A percentile compares a stretch with the other conserved stretches of the same genome.
These are phyloP conservation scores for Coniochaeta sp. DNA, from an alignment of 2,329 filamentous ascomycete genomes.

Conservation along the genomic window DNA sequence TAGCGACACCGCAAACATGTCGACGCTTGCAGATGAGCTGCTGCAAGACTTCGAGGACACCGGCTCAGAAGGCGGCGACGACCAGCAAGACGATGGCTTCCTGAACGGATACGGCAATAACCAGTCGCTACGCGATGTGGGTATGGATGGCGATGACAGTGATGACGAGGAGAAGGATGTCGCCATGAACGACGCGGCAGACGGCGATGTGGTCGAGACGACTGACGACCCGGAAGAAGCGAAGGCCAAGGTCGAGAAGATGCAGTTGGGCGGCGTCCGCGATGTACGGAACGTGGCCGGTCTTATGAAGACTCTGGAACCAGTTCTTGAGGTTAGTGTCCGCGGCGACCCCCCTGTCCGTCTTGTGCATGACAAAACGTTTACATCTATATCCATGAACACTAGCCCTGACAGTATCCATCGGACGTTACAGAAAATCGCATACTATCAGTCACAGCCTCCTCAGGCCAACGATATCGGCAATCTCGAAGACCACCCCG, in stretches of 20 bases:
- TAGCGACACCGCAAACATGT: slow-evolving; percentile 49
- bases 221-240: slow-evolving; percentile 60
- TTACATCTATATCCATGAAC: slow-evolving; percentile 55
- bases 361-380: slow-evolving; percentile 33
- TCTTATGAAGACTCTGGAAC: slow-evolving; percentile 75
- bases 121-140: slow-evolving; percentile 30
- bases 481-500: slow-evolving; percentile 85
- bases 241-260: slow-evolving; percentile 75
- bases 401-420: slow-evolving; percentile 61
- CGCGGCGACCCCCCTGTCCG: slow-evolving; percentile 12
- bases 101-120: slow-evolving; percentile 31
- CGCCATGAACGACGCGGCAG: slow-evolving; percentile 41
- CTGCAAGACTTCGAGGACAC: slow-evolving; percentile 87
- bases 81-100: slow-evolving; percentile 41
- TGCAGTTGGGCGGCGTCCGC: slow-evolving; percentile 65
- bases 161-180: slow-evolving; percentile 56
- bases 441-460: slow-evolving; percentile 64
- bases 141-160: slow-evolving; percentile 54
- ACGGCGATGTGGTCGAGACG: slow-evolving; percentile 38
- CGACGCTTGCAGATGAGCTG: slow-evolving; percentile 86
- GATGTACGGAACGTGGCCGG: slow-evolving; percentile 75
- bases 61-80: slow-evolving; percentile 66
- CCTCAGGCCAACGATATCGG: slow-evolving; percentile 61
- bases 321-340: slow-evolving; percentile 70
- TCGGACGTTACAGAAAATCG: slow-evolving; percentile 65